These are phyloP conservation scores for Kentomonas sorsogonicus DNA, from an alignment of 208 protist genomes.

Conservation along the genomic window DNA sequence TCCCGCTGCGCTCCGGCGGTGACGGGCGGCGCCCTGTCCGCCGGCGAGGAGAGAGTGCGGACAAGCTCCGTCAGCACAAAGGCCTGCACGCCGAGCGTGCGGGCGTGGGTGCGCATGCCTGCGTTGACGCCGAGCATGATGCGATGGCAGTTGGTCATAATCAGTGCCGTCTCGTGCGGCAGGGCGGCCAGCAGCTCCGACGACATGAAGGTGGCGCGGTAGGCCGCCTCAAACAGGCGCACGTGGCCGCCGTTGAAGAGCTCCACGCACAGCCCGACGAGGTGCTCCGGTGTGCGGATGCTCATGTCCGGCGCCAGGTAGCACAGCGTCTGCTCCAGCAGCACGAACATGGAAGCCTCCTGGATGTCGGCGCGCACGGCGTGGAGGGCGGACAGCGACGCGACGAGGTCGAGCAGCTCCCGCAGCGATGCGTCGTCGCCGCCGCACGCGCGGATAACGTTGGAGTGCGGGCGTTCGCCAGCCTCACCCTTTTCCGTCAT, in stretches of 20 bases:
- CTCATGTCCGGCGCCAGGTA: slow-evolving; percentile 34
- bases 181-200: slow-evolving; percentile 58
- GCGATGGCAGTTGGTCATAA: slow-evolving; percentile 46
- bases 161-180: slow-evolving; percentile 36
- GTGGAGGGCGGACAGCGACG: slow-evolving; percentile 41
- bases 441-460: slow-evolving; percentile 2
- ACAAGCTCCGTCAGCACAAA: slow-evolving; percentile 52
- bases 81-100: slow-evolving; percentile 42
- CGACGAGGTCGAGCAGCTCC: slow-evolving; percentile 54
- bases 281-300: slow-evolving; percentile 28
- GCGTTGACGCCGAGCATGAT: slow-evolving; percentile 19
- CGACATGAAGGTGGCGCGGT: slow-evolving; percentile 72
- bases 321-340: slow-evolving; percentile 55
- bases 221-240: slow-evolving; percentile 68
- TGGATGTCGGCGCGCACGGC: slow-evolving; percentile 59
- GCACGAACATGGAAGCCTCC: slow-evolving; percentile 56
- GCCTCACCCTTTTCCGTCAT: slow-evolving; percentile 4
- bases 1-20: not conserved
- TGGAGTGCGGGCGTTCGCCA: too few species aligned
- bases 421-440: slow-evolving; percentile 25
- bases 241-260: slow-evolving; percentile 28
- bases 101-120: slow-evolving; percentile 32
- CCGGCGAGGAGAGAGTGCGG: slow-evolving; percentile 12
- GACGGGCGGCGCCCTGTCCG: too few species aligned
- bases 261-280: slow-evolving; percentile 46